Conservation (phyloP, 306 rosid species). For the Acacia crassicarpa region DNA sequence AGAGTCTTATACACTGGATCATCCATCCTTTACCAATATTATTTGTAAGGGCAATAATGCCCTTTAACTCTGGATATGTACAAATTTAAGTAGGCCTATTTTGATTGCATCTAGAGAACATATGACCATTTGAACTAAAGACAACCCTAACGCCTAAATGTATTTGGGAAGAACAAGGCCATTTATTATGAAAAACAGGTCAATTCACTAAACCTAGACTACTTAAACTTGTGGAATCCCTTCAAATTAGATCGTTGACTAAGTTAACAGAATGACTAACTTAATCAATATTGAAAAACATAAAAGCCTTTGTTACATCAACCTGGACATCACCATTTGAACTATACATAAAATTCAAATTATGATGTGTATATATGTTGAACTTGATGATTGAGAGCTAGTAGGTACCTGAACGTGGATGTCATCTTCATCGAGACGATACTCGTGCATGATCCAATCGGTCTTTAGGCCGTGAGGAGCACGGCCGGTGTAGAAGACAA, state of each 20-base stretch:
- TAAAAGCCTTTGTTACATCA: too few species aligned
- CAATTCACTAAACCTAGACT: not conserved
- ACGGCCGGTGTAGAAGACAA: conserved; percentile 95
- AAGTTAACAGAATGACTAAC: not conserved
- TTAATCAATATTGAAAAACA: not conserved
- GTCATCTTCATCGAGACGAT: conserved; percentile 82
- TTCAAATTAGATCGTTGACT: not conserved
- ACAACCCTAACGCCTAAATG: not conserved
- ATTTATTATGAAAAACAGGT: not conserved
- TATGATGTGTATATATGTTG: too few species aligned
- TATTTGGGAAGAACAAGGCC: not conserved
- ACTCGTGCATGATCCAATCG: conserved; percentile 99
- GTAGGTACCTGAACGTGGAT: conserved; percentile 56
- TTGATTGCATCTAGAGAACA: too few species aligned
- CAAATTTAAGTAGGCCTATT: not conserved
- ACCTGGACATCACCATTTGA: too few species aligned
- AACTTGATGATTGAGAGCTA: too few species aligned
- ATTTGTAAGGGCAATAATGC: too few species aligned
- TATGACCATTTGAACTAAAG: not conserved
- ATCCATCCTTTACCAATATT: too few species aligned
- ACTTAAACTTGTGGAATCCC: not conserved
- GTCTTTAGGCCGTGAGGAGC: conserved; percentile 98
- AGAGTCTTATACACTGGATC: too few species aligned
- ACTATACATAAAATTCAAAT: too few species aligned
- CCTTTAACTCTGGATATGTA: too few species aligned